These are phyloP conservation scores for Eimeria falciformis DNA, from an alignment of 169 alveolate species.

Conservation along the genomic window DNA sequence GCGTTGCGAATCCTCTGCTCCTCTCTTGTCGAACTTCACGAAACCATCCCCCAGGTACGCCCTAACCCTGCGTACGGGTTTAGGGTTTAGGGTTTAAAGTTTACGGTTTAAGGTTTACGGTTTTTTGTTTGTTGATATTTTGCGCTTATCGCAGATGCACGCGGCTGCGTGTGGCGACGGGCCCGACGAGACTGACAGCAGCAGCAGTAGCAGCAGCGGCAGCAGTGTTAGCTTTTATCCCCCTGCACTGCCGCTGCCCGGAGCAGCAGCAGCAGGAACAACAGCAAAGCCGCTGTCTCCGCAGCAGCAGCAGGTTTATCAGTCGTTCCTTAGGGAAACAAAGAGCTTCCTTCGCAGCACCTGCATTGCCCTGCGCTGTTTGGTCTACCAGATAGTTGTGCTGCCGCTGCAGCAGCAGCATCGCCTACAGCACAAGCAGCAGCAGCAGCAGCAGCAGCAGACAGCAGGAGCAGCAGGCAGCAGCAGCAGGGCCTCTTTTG, in stretches of 20 bases:
- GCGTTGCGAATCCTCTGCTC: conserved; percentile 58
- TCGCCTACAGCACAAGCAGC: conserved; percentile 45
- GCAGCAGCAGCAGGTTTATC: conserved; percentile 60
- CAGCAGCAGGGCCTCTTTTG: conserved; percentile 64
- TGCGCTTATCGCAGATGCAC: conserved; percentile 36
- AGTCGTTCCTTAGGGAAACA: conserved; percentile 42
- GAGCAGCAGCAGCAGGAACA: conserved; percentile 41
- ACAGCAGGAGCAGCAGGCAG: conserved; percentile 55
- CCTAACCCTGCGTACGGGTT: too few relatives aligned
- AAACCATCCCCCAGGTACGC: conserved; percentile 23
- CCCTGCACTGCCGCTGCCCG: not conserved
- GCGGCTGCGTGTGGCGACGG: conserved; percentile 62
- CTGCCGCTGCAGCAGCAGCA: conserved; percentile 77
- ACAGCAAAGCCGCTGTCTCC: conserved; percentile 52
- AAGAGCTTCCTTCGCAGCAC: conserved; percentile 57
- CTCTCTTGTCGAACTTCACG: conserved; percentile 37
- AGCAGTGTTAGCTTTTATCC: conserved; percentile 15
- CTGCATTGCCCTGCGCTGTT: conserved; percentile 67
- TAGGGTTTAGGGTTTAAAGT: conserved; percentile 23
- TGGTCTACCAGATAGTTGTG: conserved; percentile 61
- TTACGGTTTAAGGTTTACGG: not conserved
- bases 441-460: conserved; percentile 39
- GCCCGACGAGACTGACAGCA: not conserved
- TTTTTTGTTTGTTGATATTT: not conserved
- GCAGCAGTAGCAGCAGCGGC: conserved; percentile 19